phyloP scores from a whole-genome alignment of 2,329 filamentous ascomycete genomes.

The Phyllosticta capitalensis region DNA sequence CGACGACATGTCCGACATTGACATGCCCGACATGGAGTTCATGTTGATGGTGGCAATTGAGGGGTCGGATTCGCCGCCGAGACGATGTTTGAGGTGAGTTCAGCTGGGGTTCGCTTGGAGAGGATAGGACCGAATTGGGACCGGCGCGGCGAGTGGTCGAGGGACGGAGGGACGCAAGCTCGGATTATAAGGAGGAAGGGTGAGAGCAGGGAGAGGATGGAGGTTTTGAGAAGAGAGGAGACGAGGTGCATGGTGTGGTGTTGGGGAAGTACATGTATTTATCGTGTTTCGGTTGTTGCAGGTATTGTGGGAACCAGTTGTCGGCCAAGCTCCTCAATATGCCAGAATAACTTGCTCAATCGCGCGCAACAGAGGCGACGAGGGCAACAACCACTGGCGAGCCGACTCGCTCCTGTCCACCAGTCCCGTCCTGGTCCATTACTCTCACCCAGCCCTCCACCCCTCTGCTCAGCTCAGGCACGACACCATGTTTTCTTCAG shows the following conservation, averaged over 20 bases:
- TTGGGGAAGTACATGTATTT: neutral
- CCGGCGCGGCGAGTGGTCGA: neutral
- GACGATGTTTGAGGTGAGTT: neutral
- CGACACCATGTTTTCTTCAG: neutral
- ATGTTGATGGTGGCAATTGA: neutral
- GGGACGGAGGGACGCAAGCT: neutral
- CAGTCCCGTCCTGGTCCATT: too few relatives aligned
- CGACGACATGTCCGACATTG: too few relatives aligned
- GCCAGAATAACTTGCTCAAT: neutral
- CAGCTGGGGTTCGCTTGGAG: too few relatives aligned
- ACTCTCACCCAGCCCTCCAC: too few relatives aligned
- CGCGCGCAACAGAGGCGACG: neutral
- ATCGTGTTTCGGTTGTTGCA: neutral
- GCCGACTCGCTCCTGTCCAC: neutral
- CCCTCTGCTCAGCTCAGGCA: neutral
- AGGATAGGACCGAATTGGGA: neutral
- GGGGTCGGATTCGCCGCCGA: neutral
- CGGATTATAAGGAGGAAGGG: neutral
- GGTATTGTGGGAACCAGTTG: neutral
- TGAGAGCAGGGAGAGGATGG: neutral
- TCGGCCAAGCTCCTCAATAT: neutral
- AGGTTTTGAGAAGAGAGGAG: neutral
- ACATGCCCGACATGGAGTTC: slow-evolving; percentile 9
- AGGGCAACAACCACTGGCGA: neutral
- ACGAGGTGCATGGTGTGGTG: neutral